A percentile compares a stretch with the other conserved stretches of the same genome.
phyloP scores from a whole-genome alignment of 1,284 basidiomycete genomes.

The Irpex sp. region DNA sequence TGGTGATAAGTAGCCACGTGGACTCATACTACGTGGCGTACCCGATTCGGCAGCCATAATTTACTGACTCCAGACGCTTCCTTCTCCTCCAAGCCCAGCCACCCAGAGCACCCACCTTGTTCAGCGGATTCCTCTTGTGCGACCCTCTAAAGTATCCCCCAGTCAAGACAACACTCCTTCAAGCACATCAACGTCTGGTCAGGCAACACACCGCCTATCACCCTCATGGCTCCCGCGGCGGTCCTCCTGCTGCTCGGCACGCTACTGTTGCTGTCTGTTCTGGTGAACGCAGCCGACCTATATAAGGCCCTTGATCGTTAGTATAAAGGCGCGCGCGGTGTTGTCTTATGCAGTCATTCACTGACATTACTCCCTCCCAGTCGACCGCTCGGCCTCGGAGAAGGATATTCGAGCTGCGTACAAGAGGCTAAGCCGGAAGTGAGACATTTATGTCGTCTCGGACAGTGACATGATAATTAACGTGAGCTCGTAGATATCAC shows the following conservation, averaged over 20 bases:
- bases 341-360: conserved; percentile 20
- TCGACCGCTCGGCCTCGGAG: conserved; percentile 75
- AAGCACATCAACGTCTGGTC: background rate
- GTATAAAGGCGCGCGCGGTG: conserved; percentile 33
- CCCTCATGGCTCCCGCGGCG: conserved; percentile 16
- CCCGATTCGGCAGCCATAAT: background rate
- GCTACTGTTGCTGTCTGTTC: conserved; percentile 38
- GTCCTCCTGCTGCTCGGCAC: conserved; percentile 27
- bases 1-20: too few species aligned
- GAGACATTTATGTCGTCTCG: background rate
- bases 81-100: too few species aligned
- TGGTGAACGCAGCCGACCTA: conserved; percentile 59
- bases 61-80: background rate
- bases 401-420: conserved; percentile 89
- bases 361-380: conserved; percentile 35
- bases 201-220: conserved; percentile 6
- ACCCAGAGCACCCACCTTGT: background rate
- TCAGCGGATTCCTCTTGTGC: background rate
- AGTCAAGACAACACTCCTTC: background rate
- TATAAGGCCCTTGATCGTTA: conserved; percentile 74
- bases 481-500: conserved; percentile 40
- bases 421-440: conserved; percentile 84
- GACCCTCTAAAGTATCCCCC: background rate
- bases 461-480: too few species aligned
- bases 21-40: conserved; percentile 1